Percentiles rank a stretch among this genome's conserved stretches.
phyloP scores from a whole-genome alignment of 306 rosid genomes.

The Ormosia emarginata region DNA sequence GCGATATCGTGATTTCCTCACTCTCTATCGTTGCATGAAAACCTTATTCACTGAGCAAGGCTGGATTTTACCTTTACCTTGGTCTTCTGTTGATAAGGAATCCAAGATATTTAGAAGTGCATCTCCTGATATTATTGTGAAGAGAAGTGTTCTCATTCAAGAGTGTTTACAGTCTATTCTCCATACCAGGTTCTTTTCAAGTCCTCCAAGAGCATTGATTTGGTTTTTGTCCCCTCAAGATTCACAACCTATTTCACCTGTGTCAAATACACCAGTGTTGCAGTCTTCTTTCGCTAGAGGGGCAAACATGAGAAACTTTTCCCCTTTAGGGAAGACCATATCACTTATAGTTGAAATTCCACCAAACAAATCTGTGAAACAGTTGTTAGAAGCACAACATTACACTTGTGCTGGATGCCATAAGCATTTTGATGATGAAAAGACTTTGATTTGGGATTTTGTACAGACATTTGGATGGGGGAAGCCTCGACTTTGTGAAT shows the following conservation, averaged over 20 bases:
- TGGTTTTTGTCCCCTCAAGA: constrained; percentile 90
- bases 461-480: constrained; percentile 96
- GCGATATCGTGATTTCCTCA: constrained; percentile 84
- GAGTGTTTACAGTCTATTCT: constrained; percentile 79
- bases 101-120: constrained; percentile 87
- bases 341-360: constrained; percentile 88
- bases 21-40: constrained; percentile 71
- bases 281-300: constrained; percentile 38
- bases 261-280: constrained; percentile 30
- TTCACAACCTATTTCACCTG: constrained; percentile 53
- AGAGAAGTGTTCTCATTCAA: constrained; percentile 91
- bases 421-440: constrained; percentile 83
- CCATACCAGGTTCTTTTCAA: constrained; percentile 52
- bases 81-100: constrained; percentile 82
- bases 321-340: constrained; percentile 79
- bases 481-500: constrained; percentile 91
- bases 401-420: constrained; percentile 92
- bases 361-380: constrained; percentile 68
- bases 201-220: constrained; percentile 58
- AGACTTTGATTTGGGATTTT: constrained; percentile 67
- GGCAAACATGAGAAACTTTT: constrained; percentile 31
- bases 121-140: constrained; percentile 82
- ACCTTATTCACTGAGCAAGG: constrained; percentile 60
- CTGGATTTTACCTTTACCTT: constrained; percentile 79
- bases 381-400: constrained; percentile 88